phyloP scores from a whole-genome alignment of 1,284 basidiomycete genomes.

The Ustilago loliicola region DNA sequence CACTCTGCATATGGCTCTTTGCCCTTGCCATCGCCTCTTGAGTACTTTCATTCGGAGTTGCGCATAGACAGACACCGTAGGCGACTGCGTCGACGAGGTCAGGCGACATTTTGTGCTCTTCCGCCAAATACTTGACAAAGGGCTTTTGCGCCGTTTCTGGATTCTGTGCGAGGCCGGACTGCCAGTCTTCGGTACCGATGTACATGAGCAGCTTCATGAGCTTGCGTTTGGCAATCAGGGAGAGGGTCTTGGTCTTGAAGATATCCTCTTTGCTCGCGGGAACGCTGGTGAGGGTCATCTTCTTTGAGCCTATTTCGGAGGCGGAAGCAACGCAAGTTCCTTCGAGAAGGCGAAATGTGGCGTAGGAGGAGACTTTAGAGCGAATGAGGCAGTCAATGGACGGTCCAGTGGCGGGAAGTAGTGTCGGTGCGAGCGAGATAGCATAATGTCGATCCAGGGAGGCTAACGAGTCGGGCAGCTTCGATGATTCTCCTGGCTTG shows the following conservation, averaged over 20 bases:
- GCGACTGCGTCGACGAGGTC: constrained; percentile 71
- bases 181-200: constrained; percentile 43
- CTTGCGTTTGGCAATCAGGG: constrained; percentile 86
- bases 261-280: constrained; percentile 93
- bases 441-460: constrained; percentile 77
- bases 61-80: constrained; percentile 69
- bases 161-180: constrained; percentile 18
- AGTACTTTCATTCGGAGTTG: constrained; percentile 50
- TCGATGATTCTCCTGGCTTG: constrained; percentile 9
- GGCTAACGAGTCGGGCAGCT: constrained; percentile 26
- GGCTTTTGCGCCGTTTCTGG: constrained; percentile 17
- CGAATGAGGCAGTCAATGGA: constrained; percentile 84
- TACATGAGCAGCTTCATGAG: constrained; percentile 87
- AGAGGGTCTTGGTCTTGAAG: constrained; percentile 85
- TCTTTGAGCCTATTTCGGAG: background rate
- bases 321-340: constrained; percentile 39
- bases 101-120: constrained; percentile 77
- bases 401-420: constrained; percentile 84
- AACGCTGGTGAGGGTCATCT: constrained; percentile 72
- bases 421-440: constrained; percentile 83
- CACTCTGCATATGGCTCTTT: constrained; percentile 78
- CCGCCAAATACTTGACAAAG: constrained; percentile 75
- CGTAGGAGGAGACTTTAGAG: constrained; percentile 90
- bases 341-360: constrained; percentile 89
- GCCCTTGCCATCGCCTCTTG: constrained; percentile 49